These are phyloP conservation scores for Arthrobotrys sinensis DNA, from an alignment of 2,329 filamentous ascomycete species.

Conservation along the genomic window DNA sequence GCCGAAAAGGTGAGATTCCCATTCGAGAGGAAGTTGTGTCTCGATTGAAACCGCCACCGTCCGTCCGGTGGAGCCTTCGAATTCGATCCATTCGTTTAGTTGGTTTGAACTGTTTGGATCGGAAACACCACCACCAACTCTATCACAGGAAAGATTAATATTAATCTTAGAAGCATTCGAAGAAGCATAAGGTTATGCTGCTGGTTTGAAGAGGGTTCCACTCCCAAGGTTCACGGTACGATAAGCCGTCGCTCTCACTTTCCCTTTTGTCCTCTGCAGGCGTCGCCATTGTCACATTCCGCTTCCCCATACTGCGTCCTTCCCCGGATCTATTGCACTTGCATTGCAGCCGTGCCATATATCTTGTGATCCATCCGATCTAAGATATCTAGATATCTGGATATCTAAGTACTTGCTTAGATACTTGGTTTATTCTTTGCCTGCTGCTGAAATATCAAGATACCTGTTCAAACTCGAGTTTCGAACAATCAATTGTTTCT, in stretches of 20 bases:
- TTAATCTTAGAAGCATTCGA: constrained; percentile 12
- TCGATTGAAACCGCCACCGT: background rate
- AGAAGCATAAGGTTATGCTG: constrained; percentile 36
- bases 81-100: background rate
- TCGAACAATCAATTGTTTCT: background rate
- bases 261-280: constrained; percentile 47
- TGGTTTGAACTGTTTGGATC: constrained; percentile 7
- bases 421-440: background rate
- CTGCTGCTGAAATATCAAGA: background rate
- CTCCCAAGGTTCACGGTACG: constrained; percentile 61
- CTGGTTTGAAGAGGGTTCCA: constrained; percentile 51
- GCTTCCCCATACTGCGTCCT: constrained; percentile 3
- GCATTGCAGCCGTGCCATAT: background rate
- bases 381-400: background rate
- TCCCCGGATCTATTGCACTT: constrained; percentile 24
- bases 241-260: constrained; percentile 55
- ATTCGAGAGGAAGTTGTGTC: constrained; percentile 2
- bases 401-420: background rate
- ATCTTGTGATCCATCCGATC: background rate
- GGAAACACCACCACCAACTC: constrained; percentile 17
- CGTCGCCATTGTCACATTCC: constrained; percentile 39
- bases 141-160: constrained; percentile 30
- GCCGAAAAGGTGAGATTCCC: background rate
- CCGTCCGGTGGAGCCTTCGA: constrained; percentile 3
- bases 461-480: background rate